Base-by-base conservation (phyloP, 805 yeast species). In the Candida krabiensis region DNA sequence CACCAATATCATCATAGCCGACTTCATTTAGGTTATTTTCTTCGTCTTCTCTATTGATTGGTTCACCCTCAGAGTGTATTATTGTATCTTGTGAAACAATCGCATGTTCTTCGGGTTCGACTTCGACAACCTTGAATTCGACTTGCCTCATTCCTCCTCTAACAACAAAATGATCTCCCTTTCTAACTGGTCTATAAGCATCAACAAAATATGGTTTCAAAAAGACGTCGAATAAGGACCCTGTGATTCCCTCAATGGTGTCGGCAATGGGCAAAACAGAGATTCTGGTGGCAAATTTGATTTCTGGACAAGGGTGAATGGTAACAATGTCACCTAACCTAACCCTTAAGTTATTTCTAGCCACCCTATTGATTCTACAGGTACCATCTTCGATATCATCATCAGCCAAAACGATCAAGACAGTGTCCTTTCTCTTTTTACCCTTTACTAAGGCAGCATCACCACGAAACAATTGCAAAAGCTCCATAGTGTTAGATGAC, bases 141-240 rank as follows among this genome's bases (percentile, higher is more conserved):
- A 93, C 99, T 63, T 91, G 98, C 69, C 99, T 83, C 99, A 93
- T 93, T 63, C 97, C 96, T 59, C 99, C 99, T 64, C 99, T 81
- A 18, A 88, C 98, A 33, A 91, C 80, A 67, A 93, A 93, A 55
- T 86, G 86, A 61, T 93, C 99, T 49, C 97, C 97, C 63, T 90
- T 91, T 68, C 97, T 85, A 27, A 93, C 96, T 4, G 99, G 99
- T 69, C 99, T 83, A 69, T 93, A 93, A 40, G 99, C 97, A 69
- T 93, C 99, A 30, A 93, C 97, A 62, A 93, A 93, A 71, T 93
- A 93, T 28, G 99, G 99, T 70, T 93, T 93, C 63, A 93, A 77
- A 71, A 84, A 93, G 17, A 90, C 96, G 58, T 93, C 99, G 54
- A 93, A 93, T 52, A 93, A 71, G 8, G 96, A 88, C 47, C 99